A percentile compares a stretch with the other conserved stretches of the same genome.
Conservation (phyloP, 306 rosid species). For the Potentilla sterilis region DNA sequence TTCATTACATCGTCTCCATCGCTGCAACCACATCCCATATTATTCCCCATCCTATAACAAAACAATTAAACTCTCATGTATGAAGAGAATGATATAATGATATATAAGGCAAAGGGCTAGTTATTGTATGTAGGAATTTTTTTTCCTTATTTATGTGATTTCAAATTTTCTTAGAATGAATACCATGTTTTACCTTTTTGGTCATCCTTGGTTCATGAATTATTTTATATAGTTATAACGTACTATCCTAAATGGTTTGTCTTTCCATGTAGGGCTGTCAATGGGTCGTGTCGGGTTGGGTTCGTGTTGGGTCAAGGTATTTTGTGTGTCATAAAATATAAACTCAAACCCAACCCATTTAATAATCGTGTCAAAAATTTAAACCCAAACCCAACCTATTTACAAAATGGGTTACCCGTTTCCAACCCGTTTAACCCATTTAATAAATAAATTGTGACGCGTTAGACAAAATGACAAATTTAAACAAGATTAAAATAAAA, state of each 20-base stretch:
- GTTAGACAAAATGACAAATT: too few species aligned
- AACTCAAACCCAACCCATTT: too few species aligned
- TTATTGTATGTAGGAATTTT: neutral
- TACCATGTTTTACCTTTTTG: neutral
- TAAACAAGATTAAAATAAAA: too few species aligned
- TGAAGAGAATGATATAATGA: neutral
- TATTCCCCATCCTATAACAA: constrained; percentile 1
- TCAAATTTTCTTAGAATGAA: neutral
- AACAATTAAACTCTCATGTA: neutral
- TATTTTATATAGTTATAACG: neutral
- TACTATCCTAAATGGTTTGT: neutral
- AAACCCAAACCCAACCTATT: too few species aligned
- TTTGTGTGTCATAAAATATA: too few species aligned
- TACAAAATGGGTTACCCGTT: too few species aligned
- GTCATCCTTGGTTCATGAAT: neutral
- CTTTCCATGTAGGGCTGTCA: too few species aligned
- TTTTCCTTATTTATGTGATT: neutral
- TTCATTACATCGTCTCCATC: neutral
- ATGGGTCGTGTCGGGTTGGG: too few species aligned
- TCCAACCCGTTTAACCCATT: too few species aligned
- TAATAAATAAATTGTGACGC: too few species aligned
- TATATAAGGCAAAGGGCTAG: neutral
- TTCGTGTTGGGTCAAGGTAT: too few species aligned
- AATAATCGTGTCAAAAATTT: too few species aligned
- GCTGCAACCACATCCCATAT: constrained; percentile 15